Percentiles rank a stretch among this genome's conserved stretches.
These are phyloP conservation scores for Marasmius tenuissimus DNA, from an alignment of 1,284 basidiomycete species.

Conservation along the genomic window DNA sequence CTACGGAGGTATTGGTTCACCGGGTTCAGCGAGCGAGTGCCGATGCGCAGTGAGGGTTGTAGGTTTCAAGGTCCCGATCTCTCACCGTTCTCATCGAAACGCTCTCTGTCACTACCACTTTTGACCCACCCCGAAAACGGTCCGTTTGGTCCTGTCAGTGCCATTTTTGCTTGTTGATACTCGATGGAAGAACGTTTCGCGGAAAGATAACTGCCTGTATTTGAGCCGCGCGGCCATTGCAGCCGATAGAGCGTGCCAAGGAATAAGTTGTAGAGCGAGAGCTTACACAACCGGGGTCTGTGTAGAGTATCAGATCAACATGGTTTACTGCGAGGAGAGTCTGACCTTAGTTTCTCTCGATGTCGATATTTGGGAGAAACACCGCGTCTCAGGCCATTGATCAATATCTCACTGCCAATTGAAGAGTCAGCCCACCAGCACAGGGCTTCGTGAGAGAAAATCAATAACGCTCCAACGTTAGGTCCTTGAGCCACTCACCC, in stretches of 20 bases:
- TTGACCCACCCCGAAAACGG: conserved; percentile 65
- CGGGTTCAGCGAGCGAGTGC: too few species aligned
- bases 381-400: conserved; percentile 77
- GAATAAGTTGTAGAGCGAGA: conserved; percentile 39
- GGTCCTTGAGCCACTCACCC: conserved; percentile 39
- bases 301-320: neutral
- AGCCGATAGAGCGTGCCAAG: neutral
- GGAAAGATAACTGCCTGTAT: conserved; percentile 5
- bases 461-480: neutral
- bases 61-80: neutral
- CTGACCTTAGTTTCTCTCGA: conserved; percentile 61
- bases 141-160: conserved; percentile 37
- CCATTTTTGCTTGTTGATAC: conserved; percentile 50
- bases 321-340: neutral
- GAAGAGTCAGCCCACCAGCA: conserved; percentile 63
- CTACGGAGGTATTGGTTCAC: too few species aligned
- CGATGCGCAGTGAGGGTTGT: too few species aligned
- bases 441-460: conserved; percentile 44
- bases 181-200: conserved; percentile 34
- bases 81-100: conserved; percentile 34
- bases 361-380: conserved; percentile 68
- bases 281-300: conserved; percentile 53
- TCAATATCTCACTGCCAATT: conserved; percentile 56
- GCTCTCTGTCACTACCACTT: conserved; percentile 51
- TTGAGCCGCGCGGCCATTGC: neutral